Evolutionary conservation across 2,329 filamentous ascomycete genomes (phyloP).

Genomic region (Trichophyton rubrum): DNA sequence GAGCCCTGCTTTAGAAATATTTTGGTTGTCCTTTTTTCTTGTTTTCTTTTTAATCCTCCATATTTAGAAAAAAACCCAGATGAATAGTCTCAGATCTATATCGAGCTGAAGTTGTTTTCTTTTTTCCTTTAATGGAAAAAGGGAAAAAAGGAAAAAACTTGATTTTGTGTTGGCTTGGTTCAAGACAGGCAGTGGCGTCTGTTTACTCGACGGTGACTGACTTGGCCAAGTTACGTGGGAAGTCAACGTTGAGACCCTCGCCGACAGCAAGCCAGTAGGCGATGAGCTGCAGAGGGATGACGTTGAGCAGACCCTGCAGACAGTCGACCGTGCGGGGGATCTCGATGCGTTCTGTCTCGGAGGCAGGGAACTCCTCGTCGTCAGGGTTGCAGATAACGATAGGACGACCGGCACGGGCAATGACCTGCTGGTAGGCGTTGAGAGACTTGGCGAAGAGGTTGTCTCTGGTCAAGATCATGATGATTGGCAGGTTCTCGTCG

Average conservation of each 20-base stretch:
- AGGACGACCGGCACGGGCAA: constrained; percentile 86
- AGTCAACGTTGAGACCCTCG: constrained; percentile 94
- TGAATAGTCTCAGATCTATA: too few relatives aligned
- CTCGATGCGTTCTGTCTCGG: constrained; percentile 92
- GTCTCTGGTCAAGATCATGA: constrained; percentile 98
- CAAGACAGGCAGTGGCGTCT: too few relatives aligned
- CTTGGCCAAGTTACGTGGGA: constrained; percentile 97
- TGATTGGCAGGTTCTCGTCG: constrained; percentile 96
- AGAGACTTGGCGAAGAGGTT: constrained; percentile 97
- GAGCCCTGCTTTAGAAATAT: too few relatives aligned
- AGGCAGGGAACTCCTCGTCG: constrained; percentile 78
- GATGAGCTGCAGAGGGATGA: constrained; percentile 93
- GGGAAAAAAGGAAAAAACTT: not conserved
- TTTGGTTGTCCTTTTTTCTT: too few relatives aligned
- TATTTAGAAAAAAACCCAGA: too few relatives aligned
- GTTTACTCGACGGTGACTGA: constrained; percentile 95
- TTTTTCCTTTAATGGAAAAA: not conserved
- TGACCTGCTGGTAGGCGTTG: constrained; percentile 98
- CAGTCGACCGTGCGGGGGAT: constrained; percentile 91
- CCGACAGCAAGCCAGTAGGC: constrained; percentile 97
- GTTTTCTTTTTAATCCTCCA: too few relatives aligned
- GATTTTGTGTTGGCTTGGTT: not conserved
- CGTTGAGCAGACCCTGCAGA: constrained; percentile 92
- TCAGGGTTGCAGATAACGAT: constrained; percentile 95
- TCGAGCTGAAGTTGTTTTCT: too few relatives aligned